Conservation (phyloP, 1,284 basidiomycete species). For the Marasmius sp. region DNA sequence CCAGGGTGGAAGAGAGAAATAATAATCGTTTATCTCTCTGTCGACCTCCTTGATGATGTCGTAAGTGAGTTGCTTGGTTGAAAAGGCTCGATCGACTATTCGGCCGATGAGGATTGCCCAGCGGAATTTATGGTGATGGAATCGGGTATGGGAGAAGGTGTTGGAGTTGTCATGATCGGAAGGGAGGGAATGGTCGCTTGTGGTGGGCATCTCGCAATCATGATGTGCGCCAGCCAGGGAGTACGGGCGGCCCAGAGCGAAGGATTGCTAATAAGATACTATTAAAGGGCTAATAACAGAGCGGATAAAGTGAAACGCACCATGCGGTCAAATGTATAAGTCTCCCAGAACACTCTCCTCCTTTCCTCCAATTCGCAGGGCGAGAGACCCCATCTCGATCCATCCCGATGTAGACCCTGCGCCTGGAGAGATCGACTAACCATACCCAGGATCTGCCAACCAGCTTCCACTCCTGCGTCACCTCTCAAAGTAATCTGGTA, state of each 20-base stretch:
- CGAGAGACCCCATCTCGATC: slow-evolving; percentile 22
- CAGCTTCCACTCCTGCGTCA: slow-evolving; percentile 21
- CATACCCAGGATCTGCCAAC: slow-evolving; percentile 23
- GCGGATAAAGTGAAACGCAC: slow-evolving; percentile 10
- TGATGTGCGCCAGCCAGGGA: slow-evolving; percentile 19
- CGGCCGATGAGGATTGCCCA: slow-evolving; percentile 20
- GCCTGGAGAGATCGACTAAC: slow-evolving; percentile 21
- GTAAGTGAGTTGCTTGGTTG: slow-evolving; percentile 19
- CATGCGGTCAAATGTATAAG: slow-evolving; percentile 21
- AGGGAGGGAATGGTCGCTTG: slow-evolving; percentile 20
- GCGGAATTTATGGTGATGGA: slow-evolving; percentile 23
- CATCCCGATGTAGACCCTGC: slow-evolving; percentile 24
- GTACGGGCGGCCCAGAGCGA: slow-evolving; percentile 24
- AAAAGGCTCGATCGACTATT: slow-evolving; percentile 20
- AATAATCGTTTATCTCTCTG: slow-evolving; percentile 21
- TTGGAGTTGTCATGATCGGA: slow-evolving; percentile 19
- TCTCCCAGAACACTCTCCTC: slow-evolving; percentile 23
- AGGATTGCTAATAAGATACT: slow-evolving; percentile 18
- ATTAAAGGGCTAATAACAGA: background rate
- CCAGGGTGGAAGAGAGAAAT: slow-evolving; percentile 20
- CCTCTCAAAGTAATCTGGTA: slow-evolving; percentile 20
- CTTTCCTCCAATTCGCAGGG: slow-evolving; percentile 20
- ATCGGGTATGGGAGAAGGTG: slow-evolving; percentile 19
- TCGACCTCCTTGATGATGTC: slow-evolving; percentile 20
- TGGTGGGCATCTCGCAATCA: slow-evolving; percentile 26